Conservation (phyloP, 805 yeast species). For the Blastobotrys muscicola region DNA sequence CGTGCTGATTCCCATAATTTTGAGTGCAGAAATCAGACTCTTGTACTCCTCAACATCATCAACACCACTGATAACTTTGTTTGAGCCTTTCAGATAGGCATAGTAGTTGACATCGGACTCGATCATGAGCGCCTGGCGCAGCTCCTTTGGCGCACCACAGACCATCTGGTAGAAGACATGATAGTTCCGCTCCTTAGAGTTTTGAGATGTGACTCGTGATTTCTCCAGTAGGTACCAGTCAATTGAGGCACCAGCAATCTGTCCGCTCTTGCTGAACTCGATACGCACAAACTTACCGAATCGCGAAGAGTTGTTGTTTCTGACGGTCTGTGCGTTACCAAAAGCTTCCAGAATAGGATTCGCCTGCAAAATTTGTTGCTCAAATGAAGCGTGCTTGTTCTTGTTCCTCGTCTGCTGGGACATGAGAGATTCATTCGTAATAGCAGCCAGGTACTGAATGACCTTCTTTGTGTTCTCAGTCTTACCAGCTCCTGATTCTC, state of each 20-base stretch:
- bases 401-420: slow-evolving; percentile 4
- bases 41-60: slow-evolving; percentile 67
- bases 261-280: slow-evolving; percentile 54
- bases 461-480: slow-evolving; percentile 95
- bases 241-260: slow-evolving; percentile 79
- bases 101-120: slow-evolving; percentile 40
- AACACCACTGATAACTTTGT: slow-evolving; percentile 54
- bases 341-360: slow-evolving; percentile 93
- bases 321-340: slow-evolving; percentile 93
- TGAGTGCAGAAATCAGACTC: slow-evolving; percentile 54
- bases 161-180: slow-evolving; percentile 87
- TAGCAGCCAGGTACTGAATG: slow-evolving; percentile 80
- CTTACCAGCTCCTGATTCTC: slow-evolving; percentile 98
- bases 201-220: slow-evolving; percentile 79
- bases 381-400: slow-evolving; percentile 41
- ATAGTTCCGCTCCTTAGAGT: slow-evolving; percentile 73
- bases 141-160: slow-evolving; percentile 48
- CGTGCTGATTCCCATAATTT: slow-evolving; percentile 57
- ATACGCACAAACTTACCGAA: slow-evolving; percentile 94
- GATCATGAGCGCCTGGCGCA: slow-evolving; percentile 28
- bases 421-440: slow-evolving; percentile 36
- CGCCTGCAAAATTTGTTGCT: slow-evolving; percentile 79
- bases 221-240: slow-evolving; percentile 93
- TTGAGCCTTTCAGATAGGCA: slow-evolving; percentile 49
- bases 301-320: slow-evolving; percentile 90